These are phyloP conservation scores for Ogataea pini DNA, from an alignment of 805 yeast species.

Conservation along the genomic window DNA sequence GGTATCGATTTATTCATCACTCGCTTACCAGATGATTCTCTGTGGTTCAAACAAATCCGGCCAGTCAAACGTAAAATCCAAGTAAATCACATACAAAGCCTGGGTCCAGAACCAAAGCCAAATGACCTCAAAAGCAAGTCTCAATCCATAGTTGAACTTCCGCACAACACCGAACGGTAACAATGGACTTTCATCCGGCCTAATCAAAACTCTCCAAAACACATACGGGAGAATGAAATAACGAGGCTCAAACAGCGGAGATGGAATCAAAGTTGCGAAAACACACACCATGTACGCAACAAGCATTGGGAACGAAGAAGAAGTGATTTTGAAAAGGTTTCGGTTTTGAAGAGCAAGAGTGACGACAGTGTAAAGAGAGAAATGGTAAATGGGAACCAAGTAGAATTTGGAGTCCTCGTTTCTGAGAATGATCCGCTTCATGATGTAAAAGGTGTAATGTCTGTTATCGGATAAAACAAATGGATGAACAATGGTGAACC, in stretches of 20 bases:
- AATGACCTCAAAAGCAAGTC: constrained; percentile 53
- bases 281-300: constrained; percentile 54
- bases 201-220: constrained; percentile 65
- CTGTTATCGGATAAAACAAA: constrained; percentile 92
- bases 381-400: constrained; percentile 72
- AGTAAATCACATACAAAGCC: constrained; percentile 54
- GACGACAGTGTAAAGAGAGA: constrained; percentile 35
- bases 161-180: constrained; percentile 17
- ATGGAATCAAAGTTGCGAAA: constrained; percentile 69
- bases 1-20: too few relatives aligned
- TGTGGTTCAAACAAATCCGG: constrained; percentile 58
- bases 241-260: constrained; percentile 93
- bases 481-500: constrained; percentile 80
- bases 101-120: constrained; percentile 65
- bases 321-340: constrained; percentile 12
- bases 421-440: constrained; percentile 61
- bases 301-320: constrained; percentile 41
- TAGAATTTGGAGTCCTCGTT: constrained; percentile 48
- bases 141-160: constrained; percentile 30
- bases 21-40: constrained; percentile 86
- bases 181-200: constrained; percentile 40
- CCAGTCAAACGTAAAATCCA: constrained; percentile 69
- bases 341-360: constrained; percentile 20
- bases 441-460: constrained; percentile 87
- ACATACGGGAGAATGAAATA: constrained; percentile 83